Base-by-base conservation (phyloP, 2,329 filamentous ascomycete genomes). In the Penicillium frequentans region DNA sequence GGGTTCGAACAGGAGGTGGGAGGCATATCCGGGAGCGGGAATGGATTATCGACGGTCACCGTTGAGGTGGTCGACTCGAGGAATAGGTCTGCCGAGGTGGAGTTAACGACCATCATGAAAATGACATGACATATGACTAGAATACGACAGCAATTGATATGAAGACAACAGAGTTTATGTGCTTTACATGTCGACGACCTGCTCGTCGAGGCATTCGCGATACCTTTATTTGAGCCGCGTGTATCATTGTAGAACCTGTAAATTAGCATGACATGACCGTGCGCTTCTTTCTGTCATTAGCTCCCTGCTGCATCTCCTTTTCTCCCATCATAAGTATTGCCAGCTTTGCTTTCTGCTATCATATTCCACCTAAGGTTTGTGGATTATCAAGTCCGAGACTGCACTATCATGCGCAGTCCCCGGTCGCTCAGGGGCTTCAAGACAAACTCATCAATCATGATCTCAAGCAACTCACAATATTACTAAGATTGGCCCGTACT, bases 11-110 rank as follows among this genome's bases (percentile, higher is more conserved):
- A 52, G 51, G 60, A 23, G 64, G 63, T 2, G 62, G 65, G 24
- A 61, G 68, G 27, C 52, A 62, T 37, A 57, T 67, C 13, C 60
- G 63, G 27, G 70, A 71, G 53, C 66, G 68, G 21, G 70, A 71
- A 35, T 61, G 66, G 56, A 52, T 50, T 19, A 39, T 50, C 19
- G 35, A 50, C 8, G 24, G 7, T 27, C 47, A 39, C 26, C 33
- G 24, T 11, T 50, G 35, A 42, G 13, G n/a, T 19, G 10, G n/a
- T 23, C 35, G 11, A 8, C 11, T 26, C 13, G 9, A 42, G 19
- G 39, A 33, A 29, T 45, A 23, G 21, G 21, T 3, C 19, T 27
- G n/a, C n/a, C n/a, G 16, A 37, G 19, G 10, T 42, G 19, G 37
- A 21, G 37, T 23, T 23, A 8, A 42, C 11, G 39, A 42, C 5